Evolutionary conservation across 352 stramenopile species (phyloP).

Genomic region (Pythium sukuiense): DNA sequence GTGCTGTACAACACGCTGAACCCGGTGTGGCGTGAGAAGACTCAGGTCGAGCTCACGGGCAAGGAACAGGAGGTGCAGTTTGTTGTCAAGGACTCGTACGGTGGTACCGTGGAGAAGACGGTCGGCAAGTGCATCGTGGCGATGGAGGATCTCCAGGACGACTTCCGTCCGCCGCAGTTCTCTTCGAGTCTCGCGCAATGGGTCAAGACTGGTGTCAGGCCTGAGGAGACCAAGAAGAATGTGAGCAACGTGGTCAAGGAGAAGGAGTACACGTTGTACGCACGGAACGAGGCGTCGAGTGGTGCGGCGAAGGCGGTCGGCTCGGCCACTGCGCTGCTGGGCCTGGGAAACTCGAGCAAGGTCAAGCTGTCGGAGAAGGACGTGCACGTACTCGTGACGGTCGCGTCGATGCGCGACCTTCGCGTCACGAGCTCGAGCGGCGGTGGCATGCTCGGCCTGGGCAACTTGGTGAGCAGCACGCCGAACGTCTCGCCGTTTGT

Average conservation of each 20-base stretch:
- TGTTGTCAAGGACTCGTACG: slow-evolving; percentile 85
- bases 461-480: slow-evolving; percentile 73
- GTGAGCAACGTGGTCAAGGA: slow-evolving; percentile 74
- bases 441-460: slow-evolving; percentile 63
- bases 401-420: slow-evolving; percentile 57
- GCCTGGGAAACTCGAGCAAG: slow-evolving; percentile 18
- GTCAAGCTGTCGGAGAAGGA: slow-evolving; percentile 41
- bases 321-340: slow-evolving; percentile 31
- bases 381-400: slow-evolving; percentile 72
- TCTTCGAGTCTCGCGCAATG: slow-evolving; percentile 76
- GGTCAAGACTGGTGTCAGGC: slow-evolving; percentile 79
- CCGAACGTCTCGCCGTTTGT: slow-evolving; percentile 83
- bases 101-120: slow-evolving; percentile 72
- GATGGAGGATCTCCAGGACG: slow-evolving; percentile 70
- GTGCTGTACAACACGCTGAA: slow-evolving; percentile 88
- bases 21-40: slow-evolving; percentile 79
- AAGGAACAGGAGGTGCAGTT: slow-evolving; percentile 66
- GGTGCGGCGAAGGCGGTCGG: slow-evolving; percentile 23
- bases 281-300: slow-evolving; percentile 46
- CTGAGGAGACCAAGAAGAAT: slow-evolving; percentile 80
- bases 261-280: slow-evolving; percentile 72
- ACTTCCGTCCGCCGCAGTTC: slow-evolving; percentile 75
- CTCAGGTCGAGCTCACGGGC: slow-evolving; percentile 49
- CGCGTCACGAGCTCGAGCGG: slow-evolving; percentile 63
- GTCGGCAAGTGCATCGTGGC: slow-evolving; percentile 75